phyloP scores from a whole-genome alignment of 192 early-diverging fungal genomes.

The Coemansia sp. region DNA sequence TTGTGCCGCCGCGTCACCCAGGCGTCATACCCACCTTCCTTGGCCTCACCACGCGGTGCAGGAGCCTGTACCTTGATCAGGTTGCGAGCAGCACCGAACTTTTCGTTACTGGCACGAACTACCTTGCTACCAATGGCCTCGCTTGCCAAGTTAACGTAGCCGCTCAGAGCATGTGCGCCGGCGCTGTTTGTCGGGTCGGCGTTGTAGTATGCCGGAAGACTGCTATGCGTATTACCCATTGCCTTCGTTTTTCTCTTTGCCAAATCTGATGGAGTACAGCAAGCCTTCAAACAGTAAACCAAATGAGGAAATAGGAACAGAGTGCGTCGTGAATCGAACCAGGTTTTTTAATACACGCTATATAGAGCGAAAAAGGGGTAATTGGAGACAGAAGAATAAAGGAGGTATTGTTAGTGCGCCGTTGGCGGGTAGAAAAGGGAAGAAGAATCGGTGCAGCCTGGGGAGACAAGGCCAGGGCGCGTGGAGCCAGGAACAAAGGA shows the following conservation, averaged over 20 bases:
- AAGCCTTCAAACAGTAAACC: too few relatives aligned
- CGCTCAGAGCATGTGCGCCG: slow-evolving; percentile 36
- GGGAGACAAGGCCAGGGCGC: too few relatives aligned
- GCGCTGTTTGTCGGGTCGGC: slow-evolving; percentile 47
- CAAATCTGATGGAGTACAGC: background rate
- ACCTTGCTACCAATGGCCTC: slow-evolving; percentile 63
- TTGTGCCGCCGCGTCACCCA: slow-evolving; percentile 94
- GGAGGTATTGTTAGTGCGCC: too few relatives aligned
- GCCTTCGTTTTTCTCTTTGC: background rate
- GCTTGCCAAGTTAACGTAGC: slow-evolving; percentile 62
- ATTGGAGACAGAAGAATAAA: too few relatives aligned
- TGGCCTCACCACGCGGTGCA: background rate
- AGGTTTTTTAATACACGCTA: too few relatives aligned
- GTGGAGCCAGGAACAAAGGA: too few relatives aligned
- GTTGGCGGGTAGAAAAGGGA: too few relatives aligned
- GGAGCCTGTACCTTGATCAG: slow-evolving; percentile 56
- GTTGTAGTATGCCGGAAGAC: slow-evolving; percentile 48
- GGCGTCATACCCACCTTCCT: slow-evolving; percentile 53
- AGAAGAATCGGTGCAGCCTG: too few relatives aligned
- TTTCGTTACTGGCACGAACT: slow-evolving; percentile 80
- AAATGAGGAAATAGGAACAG: too few relatives aligned
- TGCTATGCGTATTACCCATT: slow-evolving; percentile 51
- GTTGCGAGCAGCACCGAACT: slow-evolving; percentile 75
- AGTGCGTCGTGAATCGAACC: too few relatives aligned
- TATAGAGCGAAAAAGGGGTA: too few relatives aligned